Evolutionary conservation across 208 protist species (phyloP).

Genomic region (Trypanosoma caninum): DNA sequence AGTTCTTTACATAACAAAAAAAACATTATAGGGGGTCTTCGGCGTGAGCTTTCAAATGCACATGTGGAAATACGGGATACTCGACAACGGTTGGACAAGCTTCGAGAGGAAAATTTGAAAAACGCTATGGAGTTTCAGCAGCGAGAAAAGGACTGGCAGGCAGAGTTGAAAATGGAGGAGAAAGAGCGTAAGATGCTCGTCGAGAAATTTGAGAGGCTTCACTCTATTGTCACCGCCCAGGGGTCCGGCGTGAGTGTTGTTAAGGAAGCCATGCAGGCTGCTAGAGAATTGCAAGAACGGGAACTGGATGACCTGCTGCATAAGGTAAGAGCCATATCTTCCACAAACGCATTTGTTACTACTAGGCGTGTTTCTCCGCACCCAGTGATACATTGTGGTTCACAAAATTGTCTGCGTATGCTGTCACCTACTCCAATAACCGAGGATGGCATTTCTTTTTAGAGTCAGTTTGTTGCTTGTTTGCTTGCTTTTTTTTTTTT

Average conservation of each 20-base stretch:
- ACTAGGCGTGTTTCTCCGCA: constrained; percentile 13
- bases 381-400: not conserved
- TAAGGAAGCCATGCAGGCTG: constrained; percentile 35
- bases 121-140: constrained; percentile 47
- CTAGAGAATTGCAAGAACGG: constrained; percentile 31
- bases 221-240: constrained; percentile 1
- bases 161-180: constrained; percentile 22
- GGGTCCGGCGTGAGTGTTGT: constrained; percentile 20
- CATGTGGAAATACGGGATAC: constrained; percentile 5
- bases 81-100: constrained; percentile 20
- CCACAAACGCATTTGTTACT: constrained; percentile 6
- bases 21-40: not conserved
- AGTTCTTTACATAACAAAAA: not conserved
- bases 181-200: not conserved
- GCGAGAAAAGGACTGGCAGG: constrained; percentile 50
- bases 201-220: constrained; percentile 16
- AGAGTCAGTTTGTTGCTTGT: constrained; percentile 16
- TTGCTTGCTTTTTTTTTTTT: constrained; percentile 15
- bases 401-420: not conserved
- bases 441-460: not conserved
- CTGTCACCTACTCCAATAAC: constrained; percentile 16
- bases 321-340: constrained; percentile 26
- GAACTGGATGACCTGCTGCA: constrained; percentile 38
- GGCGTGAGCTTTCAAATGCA: constrained; percentile 1
- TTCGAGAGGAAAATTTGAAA: constrained; percentile 42